phyloP scores from a whole-genome alignment of 805 yeast species.

The Maudiozyma saulgeensis region DNA sequence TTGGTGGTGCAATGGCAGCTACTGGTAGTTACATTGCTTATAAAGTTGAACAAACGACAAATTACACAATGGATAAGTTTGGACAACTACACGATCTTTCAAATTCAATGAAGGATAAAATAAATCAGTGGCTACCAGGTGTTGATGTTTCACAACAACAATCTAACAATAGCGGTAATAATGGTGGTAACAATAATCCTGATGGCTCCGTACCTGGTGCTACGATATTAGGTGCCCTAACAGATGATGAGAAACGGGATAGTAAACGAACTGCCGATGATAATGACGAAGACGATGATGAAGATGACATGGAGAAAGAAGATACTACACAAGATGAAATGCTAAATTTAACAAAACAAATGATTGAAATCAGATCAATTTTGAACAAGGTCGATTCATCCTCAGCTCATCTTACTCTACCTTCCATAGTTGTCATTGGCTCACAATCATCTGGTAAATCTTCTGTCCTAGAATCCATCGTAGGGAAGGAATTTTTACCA shows the following conservation, averaged over 20 bases:
- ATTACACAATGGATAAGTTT: slow-evolving; percentile 58
- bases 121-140: slow-evolving; percentile 18
- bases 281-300: slow-evolving; percentile 28
- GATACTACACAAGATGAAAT: slow-evolving; percentile 68
- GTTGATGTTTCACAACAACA: slow-evolving; percentile 30
- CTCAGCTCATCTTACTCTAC: slow-evolving; percentile 67
- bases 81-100: slow-evolving; percentile 54
- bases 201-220: slow-evolving; percentile 16
- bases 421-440: slow-evolving; percentile 93
- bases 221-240: slow-evolving; percentile 20
- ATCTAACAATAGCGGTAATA: slow-evolving; percentile 49
- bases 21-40: slow-evolving; percentile 89
- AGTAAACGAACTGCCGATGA: slow-evolving; percentile 34
- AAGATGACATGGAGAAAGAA: slow-evolving; percentile 41
- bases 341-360: slow-evolving; percentile 81
- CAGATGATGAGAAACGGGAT: slow-evolving; percentile 35
- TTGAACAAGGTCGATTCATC: slow-evolving; percentile 65
- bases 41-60: slow-evolving; percentile 80
- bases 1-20: slow-evolving; percentile 89
- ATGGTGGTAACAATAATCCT: slow-evolving; percentile 36
- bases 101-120: slow-evolving; percentile 39
- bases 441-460: slow-evolving; percentile 97
- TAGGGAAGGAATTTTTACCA: slow-evolving; percentile 96
- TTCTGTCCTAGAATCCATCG: slow-evolving; percentile 89
- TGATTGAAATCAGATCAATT: slow-evolving; percentile 89